phyloP scores from a whole-genome alignment of 805 yeast species.

The Saccharomyces kudriavzevii region DNA sequence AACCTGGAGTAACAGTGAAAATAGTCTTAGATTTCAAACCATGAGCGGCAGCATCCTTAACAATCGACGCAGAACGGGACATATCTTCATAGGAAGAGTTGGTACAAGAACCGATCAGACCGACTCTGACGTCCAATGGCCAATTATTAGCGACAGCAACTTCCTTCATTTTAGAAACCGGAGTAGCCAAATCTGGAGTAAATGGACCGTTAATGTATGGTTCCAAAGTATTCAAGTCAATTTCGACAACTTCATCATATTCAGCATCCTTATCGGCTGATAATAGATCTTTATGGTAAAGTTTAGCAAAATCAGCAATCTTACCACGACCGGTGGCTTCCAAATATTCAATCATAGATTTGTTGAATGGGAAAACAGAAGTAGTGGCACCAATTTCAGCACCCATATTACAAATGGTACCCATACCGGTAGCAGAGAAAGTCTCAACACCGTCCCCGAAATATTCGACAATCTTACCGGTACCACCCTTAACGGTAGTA shows the following conservation, averaged over 20 bases:
- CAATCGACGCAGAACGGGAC: slow-evolving; percentile 90
- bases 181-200: slow-evolving; percentile 96
- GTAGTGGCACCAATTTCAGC: slow-evolving; percentile 99
- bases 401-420: slow-evolving; percentile 99
- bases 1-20: slow-evolving; percentile 95
- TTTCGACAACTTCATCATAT: slow-evolving; percentile 88
- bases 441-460: slow-evolving; percentile 89
- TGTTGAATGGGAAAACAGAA: slow-evolving; percentile 90
- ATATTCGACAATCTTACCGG: slow-evolving; percentile 93
- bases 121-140: slow-evolving; percentile 84
- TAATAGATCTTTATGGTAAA: slow-evolving; percentile 50
- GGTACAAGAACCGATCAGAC: slow-evolving; percentile 96
- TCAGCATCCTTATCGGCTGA: slow-evolving; percentile 81
- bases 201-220: slow-evolving; percentile 97
- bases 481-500: slow-evolving; percentile 95
- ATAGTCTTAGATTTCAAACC: slow-evolving; percentile 88
- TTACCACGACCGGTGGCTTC: slow-evolving; percentile 76
- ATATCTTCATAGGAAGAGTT: slow-evolving; percentile 97
- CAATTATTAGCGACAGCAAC: slow-evolving; percentile 72
- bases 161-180: slow-evolving; percentile 57
- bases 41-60: slow-evolving; percentile 74
- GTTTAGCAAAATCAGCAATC: slow-evolving; percentile 69
- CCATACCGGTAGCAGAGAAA: slow-evolving; percentile 97
- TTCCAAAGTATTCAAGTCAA: slow-evolving; percentile 77
- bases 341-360: slow-evolving; percentile 70